Evolutionary conservation across 2,329 filamentous ascomycete species (phyloP).

Genomic region (Diaporthe citri): DNA sequence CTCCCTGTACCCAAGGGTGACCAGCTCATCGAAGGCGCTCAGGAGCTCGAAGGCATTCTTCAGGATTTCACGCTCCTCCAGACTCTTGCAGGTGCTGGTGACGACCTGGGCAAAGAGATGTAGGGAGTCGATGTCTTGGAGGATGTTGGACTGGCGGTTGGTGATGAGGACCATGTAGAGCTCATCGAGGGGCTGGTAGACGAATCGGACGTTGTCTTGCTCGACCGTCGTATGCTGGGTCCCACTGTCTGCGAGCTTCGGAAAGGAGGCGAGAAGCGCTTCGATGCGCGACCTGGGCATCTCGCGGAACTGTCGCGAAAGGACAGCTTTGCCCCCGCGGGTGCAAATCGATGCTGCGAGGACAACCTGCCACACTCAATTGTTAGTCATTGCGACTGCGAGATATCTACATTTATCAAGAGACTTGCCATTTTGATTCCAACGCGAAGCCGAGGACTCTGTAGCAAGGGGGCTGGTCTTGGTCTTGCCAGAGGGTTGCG

Average conservation of each 20-base stretch:
- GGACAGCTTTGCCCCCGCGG: conserved; percentile 95
- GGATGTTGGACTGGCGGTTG: conserved; percentile 98
- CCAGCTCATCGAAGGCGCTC: conserved; percentile 96
- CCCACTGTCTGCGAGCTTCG: conserved; percentile 94
- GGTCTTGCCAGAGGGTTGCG: conserved; percentile 37
- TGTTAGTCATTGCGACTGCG: conserved; percentile 23
- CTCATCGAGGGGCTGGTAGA: conserved; percentile 98
- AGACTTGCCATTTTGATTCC: conserved; percentile 55
- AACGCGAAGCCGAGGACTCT: conserved; percentile 22
- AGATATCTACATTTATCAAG: background rate
- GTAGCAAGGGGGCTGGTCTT: conserved; percentile 23
- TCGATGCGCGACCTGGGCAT: conserved; percentile 98
- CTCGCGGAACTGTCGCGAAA: conserved; percentile 97
- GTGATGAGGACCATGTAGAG: conserved; percentile 99
- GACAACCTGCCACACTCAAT: conserved; percentile 77
- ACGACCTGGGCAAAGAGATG: conserved; percentile 98
- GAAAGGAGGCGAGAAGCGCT: conserved; percentile 95
- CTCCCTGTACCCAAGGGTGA: conserved; percentile 94
- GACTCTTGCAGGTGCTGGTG: conserved; percentile 92
- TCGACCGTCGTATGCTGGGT: conserved; percentile 99
- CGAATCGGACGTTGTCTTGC: conserved; percentile 99
- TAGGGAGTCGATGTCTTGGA: conserved; percentile 98
- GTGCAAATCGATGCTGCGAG: conserved; percentile 99
- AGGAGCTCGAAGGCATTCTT: conserved; percentile 96
- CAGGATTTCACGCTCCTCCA: conserved; percentile 95